Percentiles rank a stretch among this genome's conserved stretches.
These are phyloP conservation scores for Saccharomycopsis sp. DNA, from an alignment of 805 yeast species.

Conservation along the genomic window DNA sequence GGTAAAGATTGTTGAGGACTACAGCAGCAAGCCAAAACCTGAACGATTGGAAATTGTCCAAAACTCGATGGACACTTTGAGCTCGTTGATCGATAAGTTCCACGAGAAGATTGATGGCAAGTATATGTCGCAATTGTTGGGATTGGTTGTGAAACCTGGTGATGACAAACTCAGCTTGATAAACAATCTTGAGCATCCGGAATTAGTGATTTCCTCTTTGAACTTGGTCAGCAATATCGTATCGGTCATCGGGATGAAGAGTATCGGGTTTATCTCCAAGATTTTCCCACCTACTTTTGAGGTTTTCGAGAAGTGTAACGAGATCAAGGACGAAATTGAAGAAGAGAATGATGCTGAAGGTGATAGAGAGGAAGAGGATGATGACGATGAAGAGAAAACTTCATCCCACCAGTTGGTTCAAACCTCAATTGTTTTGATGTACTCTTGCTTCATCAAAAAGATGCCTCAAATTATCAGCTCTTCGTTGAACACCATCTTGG, in stretches of 20 bases:
- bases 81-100: slow-evolving; percentile 55
- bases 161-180: slow-evolving; percentile 37
- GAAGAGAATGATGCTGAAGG: slow-evolving; percentile 10
- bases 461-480: slow-evolving; percentile 80
- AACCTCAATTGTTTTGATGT: slow-evolving; percentile 58
- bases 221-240: slow-evolving; percentile 63
- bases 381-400: slow-evolving; percentile 26
- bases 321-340: slow-evolving; percentile 22
- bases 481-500: slow-evolving; percentile 53
- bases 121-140: slow-evolving; percentile 41
- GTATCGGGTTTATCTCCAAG: slow-evolving; percentile 76
- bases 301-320: slow-evolving; percentile 40
- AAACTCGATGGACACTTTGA: slow-evolving; percentile 59
- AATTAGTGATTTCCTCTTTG: slow-evolving; percentile 63
- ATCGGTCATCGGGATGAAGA: slow-evolving; percentile 72
- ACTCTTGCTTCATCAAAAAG: slow-evolving; percentile 67
- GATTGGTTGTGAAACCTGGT: slow-evolving; percentile 30
- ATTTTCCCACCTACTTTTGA: slow-evolving; percentile 67
- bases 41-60: slow-evolving; percentile 43
- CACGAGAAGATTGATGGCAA: slow-evolving; percentile 41
- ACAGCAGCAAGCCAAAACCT: slow-evolving; percentile 23
- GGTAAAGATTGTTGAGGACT: slow-evolving; percentile 32
- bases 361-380: slow-evolving; percentile 26
- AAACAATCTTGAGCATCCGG: slow-evolving; percentile 39
- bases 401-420: slow-evolving; percentile 40